Base-by-base conservation (phyloP, 805 yeast genomes). In the Ogataea haglerorum region DNA sequence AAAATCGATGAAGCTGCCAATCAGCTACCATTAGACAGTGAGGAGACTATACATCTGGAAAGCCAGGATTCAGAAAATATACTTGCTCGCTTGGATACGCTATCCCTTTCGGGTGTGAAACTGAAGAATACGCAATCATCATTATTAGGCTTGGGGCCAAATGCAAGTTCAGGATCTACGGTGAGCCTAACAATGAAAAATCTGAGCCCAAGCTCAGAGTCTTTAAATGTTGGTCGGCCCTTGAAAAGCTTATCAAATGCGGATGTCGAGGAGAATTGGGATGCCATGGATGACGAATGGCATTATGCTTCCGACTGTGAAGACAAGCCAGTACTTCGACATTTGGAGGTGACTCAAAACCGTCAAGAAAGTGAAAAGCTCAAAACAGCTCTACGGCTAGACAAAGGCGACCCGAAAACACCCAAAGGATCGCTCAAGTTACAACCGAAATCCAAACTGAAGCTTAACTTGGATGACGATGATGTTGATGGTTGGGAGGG, bases 1-100 rank as follows among this genome's bases (percentile, higher is more conserved):
- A 78, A 76, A 49, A 72, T 85, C 40, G 69, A 72, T 34, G 54
- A 52, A 4, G 81, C 72, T 33, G 73, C 77, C 6, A 47, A 68
- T 2, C 58, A 58, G 10, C 36, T 63, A n/a, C 57, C 54, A 1
- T 46, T 43, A 7, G 62, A 57, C 30, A 58, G 57, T 25, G 56
- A 52, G 16, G 56, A 53, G 10, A 53, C 57, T 1, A 47, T 57
- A 22, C 51, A 54, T 8, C 52, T 56, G 32, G 58, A 48, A 28
- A 48, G 42, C 5, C 36, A 38, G 22, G 42, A 51, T 27, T 41
- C 54, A 10, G 40, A 38, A 14, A 38, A 37, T 8, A 19, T 49
- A 4, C 30, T 49, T 9, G 35, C 50, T 13, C 49, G 48, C 14
- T 31, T 56, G 18, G 30, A 40, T 8, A 31, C 52, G 1, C 38